A percentile compares a stretch with the other conserved stretches of the same genome.
These are phyloP conservation scores for Scortechinia acanthostroma DNA, from an alignment of 2,329 filamentous ascomycete genomes.

Conservation along the genomic window DNA sequence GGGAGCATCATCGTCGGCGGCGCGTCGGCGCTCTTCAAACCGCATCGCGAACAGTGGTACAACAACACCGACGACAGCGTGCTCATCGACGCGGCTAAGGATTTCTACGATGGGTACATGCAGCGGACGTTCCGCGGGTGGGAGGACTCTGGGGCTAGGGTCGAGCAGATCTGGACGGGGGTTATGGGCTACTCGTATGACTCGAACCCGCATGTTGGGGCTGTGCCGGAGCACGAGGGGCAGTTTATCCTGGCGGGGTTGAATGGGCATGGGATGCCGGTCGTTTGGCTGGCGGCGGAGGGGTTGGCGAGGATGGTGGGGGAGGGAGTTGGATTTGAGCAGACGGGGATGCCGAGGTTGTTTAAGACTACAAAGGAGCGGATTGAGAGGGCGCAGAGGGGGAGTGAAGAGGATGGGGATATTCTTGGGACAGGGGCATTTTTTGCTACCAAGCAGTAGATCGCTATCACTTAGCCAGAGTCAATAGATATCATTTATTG, in stretches of 20 bases:
- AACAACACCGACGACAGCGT: slow-evolving; percentile 27
- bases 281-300: neutral
- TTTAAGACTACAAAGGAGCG: neutral
- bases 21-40: slow-evolving; percentile 16
- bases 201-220: neutral
- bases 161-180: slow-evolving; percentile 14
- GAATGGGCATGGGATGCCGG: slow-evolving; percentile 1
- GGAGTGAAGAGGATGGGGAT: neutral
- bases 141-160: slow-evolving; percentile 24
- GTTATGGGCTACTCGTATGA: slow-evolving; percentile 3
- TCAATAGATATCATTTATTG: no score
- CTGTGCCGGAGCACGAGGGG: neutral
- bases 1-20: slow-evolving; percentile 26
- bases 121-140: slow-evolving; percentile 30
- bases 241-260: neutral
- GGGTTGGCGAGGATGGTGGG: neutral
- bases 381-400: neutral
- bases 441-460: neutral
- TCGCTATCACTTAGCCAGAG: no score
- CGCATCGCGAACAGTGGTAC: slow-evolving; percentile 21
- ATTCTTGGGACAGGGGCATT: neutral
- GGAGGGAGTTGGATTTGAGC: neutral
- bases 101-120: slow-evolving; percentile 33
- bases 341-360: neutral
- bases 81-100: slow-evolving; percentile 20